Percentiles rank a stretch among this genome's conserved stretches.
These are phyloP conservation scores for Actinidia chinensis DNA, from an alignment of 179 eudicot species.

Conservation along the genomic window DNA sequence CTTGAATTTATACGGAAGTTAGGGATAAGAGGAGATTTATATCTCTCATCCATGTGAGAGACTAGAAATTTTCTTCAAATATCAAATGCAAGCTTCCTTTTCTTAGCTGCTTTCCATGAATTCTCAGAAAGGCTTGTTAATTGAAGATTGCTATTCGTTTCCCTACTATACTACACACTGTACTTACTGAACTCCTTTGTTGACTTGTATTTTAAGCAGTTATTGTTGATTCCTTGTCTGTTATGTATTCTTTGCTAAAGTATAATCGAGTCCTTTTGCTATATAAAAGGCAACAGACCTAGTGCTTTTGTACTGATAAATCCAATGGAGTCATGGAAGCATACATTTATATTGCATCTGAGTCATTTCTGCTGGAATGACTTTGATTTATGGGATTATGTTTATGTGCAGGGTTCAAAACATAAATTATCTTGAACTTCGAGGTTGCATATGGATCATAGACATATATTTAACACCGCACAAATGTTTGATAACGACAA, in stretches of 20 bases:
- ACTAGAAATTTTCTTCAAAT: too few relatives aligned
- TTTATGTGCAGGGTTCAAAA: slow-evolving; percentile 41
- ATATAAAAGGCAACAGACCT: not conserved
- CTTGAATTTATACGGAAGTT: too few relatives aligned
- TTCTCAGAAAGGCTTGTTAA: not conserved
- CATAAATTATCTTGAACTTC: slow-evolving; percentile 7
- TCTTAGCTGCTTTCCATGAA: not conserved
- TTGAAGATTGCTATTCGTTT: not conserved
- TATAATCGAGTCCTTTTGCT: not conserved
- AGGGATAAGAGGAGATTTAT: too few relatives aligned
- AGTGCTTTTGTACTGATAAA: not conserved
- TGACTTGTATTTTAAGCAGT: not conserved
- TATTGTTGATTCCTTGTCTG: not conserved
- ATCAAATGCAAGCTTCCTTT: too few relatives aligned
- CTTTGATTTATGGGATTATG: slow-evolving; percentile 5
- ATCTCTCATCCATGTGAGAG: too few relatives aligned
- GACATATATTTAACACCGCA: slow-evolving; percentile 48
- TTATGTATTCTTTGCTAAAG: not conserved
- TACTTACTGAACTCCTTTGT: not conserved
- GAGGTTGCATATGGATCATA: slow-evolving; percentile 57
- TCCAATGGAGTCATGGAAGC: not conserved
- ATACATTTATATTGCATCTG: not conserved
- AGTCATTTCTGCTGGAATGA: slow-evolving; percentile 1
- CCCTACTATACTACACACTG: not conserved
- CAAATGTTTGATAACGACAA: slow-evolving; percentile 60